A percentile compares a stretch with the other conserved stretches of the same genome.
Conservation (phyloP, 129 eudicot species). For the Helichrysum umbraculigerum region DNA sequence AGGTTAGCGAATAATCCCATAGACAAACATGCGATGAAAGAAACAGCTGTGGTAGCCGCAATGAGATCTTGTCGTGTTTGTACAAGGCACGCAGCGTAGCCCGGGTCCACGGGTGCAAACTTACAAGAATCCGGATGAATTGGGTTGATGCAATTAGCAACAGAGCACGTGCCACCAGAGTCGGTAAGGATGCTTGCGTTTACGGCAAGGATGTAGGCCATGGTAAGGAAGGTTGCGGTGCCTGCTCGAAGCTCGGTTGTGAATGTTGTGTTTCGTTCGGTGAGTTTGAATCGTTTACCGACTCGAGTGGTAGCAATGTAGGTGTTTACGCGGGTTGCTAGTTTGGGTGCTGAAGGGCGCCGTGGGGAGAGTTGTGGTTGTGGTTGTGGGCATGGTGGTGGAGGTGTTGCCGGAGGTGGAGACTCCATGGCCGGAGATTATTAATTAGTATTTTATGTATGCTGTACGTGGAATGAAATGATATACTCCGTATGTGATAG, state of each 20-base stretch:
- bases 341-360: neutral
- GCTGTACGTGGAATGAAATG: neutral
- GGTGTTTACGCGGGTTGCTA: neutral
- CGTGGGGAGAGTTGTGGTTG: neutral
- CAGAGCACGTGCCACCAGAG: neutral
- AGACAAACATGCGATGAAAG: neutral
- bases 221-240: neutral
- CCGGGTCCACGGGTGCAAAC: neutral
- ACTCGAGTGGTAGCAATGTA: neutral
- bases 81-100: neutral
- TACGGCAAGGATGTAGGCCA: neutral
- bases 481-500: neutral
- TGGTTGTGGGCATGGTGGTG: neutral
- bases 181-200: neutral
- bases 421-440: constrained; percentile 1
- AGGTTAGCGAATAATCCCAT: neutral
- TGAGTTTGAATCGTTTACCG: neutral
- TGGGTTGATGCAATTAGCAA: neutral
- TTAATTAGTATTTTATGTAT: neutral
- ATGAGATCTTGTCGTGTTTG: neutral
- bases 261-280: constrained; percentile 1
- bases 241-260: neutral
- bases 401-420: neutral
- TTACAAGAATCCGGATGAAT: neutral
- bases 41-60: neutral